Percentiles rank a stretch among this genome's conserved stretches.
Conservation (phyloP, 495 filamentous ascomycete genomes). For the Apodospora peruviana region DNA sequence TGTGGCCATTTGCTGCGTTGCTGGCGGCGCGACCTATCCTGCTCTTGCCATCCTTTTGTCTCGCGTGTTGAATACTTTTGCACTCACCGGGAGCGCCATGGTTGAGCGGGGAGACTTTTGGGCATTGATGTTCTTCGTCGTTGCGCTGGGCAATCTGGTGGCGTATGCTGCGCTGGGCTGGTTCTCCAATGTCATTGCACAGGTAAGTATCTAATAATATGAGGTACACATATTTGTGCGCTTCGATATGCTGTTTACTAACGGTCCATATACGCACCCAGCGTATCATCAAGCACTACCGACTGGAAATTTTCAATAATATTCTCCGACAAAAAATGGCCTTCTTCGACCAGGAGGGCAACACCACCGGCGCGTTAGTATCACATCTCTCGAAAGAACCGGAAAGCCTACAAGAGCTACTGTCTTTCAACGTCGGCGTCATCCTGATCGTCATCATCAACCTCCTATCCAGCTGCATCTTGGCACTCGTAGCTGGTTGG, state of each 20-base stretch:
- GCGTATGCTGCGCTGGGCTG: constrained; percentile 40
- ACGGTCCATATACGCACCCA: no score
- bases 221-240: no score
- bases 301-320: constrained; percentile 51
- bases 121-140: constrained; percentile 51
- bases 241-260: no score
- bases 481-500: constrained; percentile 49
- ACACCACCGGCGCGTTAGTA: constrained; percentile 55
- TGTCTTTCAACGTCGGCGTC: constrained; percentile 47
- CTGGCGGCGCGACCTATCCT: constrained; percentile 26
- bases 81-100: constrained; percentile 14
- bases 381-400: constrained; percentile 51
- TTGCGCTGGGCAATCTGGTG: constrained; percentile 36
- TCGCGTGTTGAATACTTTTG: constrained; percentile 24
- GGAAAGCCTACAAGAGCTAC: constrained; percentile 53
- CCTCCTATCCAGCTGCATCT: constrained; percentile 37
- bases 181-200: constrained; percentile 35
- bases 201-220: no score
- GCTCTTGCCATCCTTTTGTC: constrained; percentile 29
- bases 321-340: constrained; percentile 47
- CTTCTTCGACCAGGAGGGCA: constrained; percentile 57
- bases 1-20: constrained; percentile 13
- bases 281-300: constrained; percentile 38
- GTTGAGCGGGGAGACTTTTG: constrained; percentile 40
- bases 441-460: constrained; percentile 41